Evolutionary conservation across 192 early-diverging fungal genomes (phyloP), one percentile per base, ranked within the genome.

Genomic region (Gorgonomyces haynaldii): DNA sequence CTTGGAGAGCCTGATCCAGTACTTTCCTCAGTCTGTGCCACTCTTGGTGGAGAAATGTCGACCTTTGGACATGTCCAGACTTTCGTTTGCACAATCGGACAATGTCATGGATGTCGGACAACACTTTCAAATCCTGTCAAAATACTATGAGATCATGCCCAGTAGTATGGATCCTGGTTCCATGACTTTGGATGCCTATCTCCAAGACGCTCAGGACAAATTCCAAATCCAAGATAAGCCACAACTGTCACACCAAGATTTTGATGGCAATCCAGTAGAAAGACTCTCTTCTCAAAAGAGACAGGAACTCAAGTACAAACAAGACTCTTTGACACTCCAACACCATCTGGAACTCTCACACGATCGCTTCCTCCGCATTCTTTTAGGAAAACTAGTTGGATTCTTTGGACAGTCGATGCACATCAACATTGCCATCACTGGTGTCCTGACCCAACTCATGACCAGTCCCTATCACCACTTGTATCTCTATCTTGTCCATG

Each of bases 351-450:
- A n/a, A n/a, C n/a, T n/a, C n/a, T n/a, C n/a, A n/a, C n/a, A n/a
- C n/a, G 32, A 34, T 15, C 10, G 32, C 15, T 15, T 62, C 27
- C 42, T 72, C 41, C 47, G 47, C 27, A 72, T 69, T 50, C 31
- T 75, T 16, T 30, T 75, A 27, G 37, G 36, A 10, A 72, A 69
- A 37, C 32, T 72, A 12, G n/a, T 46, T 12, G 54, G 45, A 41
- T 90, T 92, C 52, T 92, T 91, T 66, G 74, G 78, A 0, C 90
- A 96, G 50, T 81, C 86, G 17, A 82, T 81, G 20, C 82, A 83
- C 23, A 76, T 92, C 50, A 96, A 96, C 56, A 56, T 96, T 58
- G 88, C 89, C 0, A 62, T 96, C 20, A 96, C 93, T 0, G 89
- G 88, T 20, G 84, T 92, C 20, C 60, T 96, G 22, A 76, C 85